Base-by-base conservation (phyloP, 805 yeast species). In the Yarrowia alimentaria region DNA sequence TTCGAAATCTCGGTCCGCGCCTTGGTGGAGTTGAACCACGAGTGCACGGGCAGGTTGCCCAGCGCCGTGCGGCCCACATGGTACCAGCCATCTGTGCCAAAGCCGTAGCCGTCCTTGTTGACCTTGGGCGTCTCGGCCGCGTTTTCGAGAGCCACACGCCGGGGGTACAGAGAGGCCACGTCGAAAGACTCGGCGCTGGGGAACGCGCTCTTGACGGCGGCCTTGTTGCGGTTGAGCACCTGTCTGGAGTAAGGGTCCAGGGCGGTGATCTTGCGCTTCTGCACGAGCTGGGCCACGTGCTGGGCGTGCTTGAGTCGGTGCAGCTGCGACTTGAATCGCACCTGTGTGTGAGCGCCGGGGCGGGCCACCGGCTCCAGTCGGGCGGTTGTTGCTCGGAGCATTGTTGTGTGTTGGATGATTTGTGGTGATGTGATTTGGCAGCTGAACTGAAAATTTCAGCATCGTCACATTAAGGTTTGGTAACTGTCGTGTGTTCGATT, bases 231-330 rank as follows among this genome's bases (percentile, higher is more conserved):
- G 21, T 12, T 29, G 29, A 43, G 29, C 12, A 43, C 37, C 49
- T 43, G 49, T 29, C 30, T 43, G 49, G 49, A 43, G 10, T 6
- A 43, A 28, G 49, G 49, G 16, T 43, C 49, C 21, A 43, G 29
- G 1, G 49, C 49, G 13, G 28, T 20, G 29, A 43, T 43, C n/a
- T 43, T 43, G 19, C 49, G 34, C 37, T 43, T 43, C 37, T 43
- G 34, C 20, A 30, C 49, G 6, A 43, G 19, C 37, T 43, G 49
- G 17, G 21, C 29, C 9, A 43, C 21, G 20, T 43, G 49, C 37
- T 43, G 49, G 29, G 49, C 29, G 13, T 43, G 49, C 22, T 43
- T 43, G 28, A 43, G 10, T 7, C 49, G 34, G 29, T 43, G 49
- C 29, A 43, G 34, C 28, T 29, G 34, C 28, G 49, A 43, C 49